phyloP scores from a whole-genome alignment of 148 eudicot genomes.

The Camellia lanceoleosa region DNA sequence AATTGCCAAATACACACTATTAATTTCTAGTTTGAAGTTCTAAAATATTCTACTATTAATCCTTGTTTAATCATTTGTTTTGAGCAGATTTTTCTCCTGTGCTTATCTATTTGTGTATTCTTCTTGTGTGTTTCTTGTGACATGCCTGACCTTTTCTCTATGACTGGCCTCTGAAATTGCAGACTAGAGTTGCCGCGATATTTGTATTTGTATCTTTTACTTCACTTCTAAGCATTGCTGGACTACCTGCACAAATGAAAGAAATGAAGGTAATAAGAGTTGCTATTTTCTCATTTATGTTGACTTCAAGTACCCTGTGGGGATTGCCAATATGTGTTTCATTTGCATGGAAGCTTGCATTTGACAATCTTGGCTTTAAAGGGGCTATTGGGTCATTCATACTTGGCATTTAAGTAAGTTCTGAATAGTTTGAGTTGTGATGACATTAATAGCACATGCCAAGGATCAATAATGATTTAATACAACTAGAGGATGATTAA shows the following conservation, averaged over 20 bases:
- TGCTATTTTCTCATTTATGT: background rate
- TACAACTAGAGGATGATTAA: background rate
- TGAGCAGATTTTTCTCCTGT: background rate
- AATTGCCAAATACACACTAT: background rate
- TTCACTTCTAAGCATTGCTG: slow-evolving; percentile 82
- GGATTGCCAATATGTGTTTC: background rate
- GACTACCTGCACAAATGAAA: slow-evolving; percentile 71
- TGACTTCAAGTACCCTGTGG: background rate
- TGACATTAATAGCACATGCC: background rate
- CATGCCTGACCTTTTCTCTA: background rate
- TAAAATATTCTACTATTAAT: too few species aligned
- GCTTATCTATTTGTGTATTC: slow-evolving; percentile 10
- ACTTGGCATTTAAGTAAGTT: background rate
- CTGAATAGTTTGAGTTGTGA: background rate
- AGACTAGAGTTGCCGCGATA: slow-evolving; percentile 92
- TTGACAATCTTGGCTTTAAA: background rate
- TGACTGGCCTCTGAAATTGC: slow-evolving; percentile 26
- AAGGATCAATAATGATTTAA: too few species aligned
- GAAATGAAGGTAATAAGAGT: slow-evolving; percentile 78
- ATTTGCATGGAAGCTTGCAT: slow-evolving; percentile 2
- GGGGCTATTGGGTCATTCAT: background rate
- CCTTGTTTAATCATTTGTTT: background rate
- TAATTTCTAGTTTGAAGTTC: background rate
- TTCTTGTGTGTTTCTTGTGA: background rate
- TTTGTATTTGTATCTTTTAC: slow-evolving; percentile 82